These are phyloP conservation scores for Geotrichum bryndzae DNA, from an alignment of 1,139 yeast species.

Conservation along the genomic window DNA sequence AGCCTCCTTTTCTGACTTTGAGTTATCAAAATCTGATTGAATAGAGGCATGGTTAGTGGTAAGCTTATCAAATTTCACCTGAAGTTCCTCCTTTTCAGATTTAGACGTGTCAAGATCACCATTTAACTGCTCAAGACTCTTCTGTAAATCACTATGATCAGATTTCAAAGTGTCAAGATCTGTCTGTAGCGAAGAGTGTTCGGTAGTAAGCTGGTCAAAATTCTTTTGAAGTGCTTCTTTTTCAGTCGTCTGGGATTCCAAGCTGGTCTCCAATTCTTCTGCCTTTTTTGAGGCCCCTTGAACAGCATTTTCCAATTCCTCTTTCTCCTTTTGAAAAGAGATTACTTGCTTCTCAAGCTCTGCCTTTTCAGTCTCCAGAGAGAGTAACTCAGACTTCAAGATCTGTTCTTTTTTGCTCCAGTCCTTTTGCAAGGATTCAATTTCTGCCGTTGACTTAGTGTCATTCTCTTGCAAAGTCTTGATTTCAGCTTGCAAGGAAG, in stretches of 20 bases:
- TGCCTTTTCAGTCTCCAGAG: constrained; percentile 5
- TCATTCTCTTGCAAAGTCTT: constrained; percentile 24
- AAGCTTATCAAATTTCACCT: constrained; percentile 5
- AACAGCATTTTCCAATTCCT: neutral
- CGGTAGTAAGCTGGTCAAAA: constrained; percentile 1
- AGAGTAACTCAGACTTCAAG: constrained; percentile 11
- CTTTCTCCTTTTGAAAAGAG: neutral
- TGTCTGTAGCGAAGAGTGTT: constrained; percentile 5
- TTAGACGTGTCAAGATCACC: neutral
- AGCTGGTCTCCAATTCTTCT: neutral
- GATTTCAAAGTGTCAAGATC: neutral
- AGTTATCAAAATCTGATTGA: constrained; percentile 13
- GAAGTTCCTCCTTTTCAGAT: constrained; percentile 15
- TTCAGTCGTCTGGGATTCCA: neutral
- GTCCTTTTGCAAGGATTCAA: constrained; percentile 21
- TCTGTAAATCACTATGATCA: neutral
- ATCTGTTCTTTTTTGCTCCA: constrained; percentile 27
- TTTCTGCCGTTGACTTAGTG: constrained; percentile 18
- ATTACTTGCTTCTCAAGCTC: constrained; percentile 4
- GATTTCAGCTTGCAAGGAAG: constrained; percentile 25
- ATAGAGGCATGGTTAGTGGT: constrained; percentile 9
- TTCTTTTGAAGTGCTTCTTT: constrained; percentile 7
- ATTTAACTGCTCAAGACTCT: neutral
- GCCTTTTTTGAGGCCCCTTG: neutral
- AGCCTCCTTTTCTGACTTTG: constrained; percentile 16